Evolutionary conservation across 2,329 filamentous ascomycete genomes (phyloP).

Genomic region (Aspergillus fijiensis): DNA sequence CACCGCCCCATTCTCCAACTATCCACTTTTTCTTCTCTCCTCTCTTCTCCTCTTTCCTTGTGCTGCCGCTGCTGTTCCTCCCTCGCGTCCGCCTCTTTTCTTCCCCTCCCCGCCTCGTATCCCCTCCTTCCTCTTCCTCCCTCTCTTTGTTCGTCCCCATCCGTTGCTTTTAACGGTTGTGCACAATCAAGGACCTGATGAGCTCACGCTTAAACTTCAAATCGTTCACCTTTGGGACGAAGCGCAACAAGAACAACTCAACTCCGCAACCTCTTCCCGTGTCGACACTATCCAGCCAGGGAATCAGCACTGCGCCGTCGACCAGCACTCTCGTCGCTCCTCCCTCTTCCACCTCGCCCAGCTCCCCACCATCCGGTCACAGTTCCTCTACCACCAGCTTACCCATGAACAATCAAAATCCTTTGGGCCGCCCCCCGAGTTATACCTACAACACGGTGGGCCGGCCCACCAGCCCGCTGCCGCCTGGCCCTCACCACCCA

Average conservation of each 20-base stretch:
- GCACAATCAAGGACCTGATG: slow-evolving; percentile 48
- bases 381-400: slow-evolving; percentile 52
- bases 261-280: slow-evolving; percentile 28
- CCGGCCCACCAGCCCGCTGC: slow-evolving; percentile 55
- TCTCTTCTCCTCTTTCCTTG: neutral
- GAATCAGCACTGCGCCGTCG: slow-evolving; percentile 25
- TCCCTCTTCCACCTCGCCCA: slow-evolving; percentile 36
- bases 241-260: slow-evolving; percentile 53
- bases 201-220: slow-evolving; percentile 54
- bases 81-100: neutral
- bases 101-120: slow-evolving; percentile 1
- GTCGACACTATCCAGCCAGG: neutral
- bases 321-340: slow-evolving; percentile 35
- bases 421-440: slow-evolving; percentile 62
- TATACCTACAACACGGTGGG: slow-evolving; percentile 59
- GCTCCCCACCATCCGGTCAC: slow-evolving; percentile 39
- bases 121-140: slow-evolving; percentile 11
- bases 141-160: slow-evolving; percentile 15
- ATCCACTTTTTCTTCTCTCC: slow-evolving; percentile 12
- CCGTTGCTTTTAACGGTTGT: slow-evolving; percentile 23
- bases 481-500: slow-evolving; percentile 45
- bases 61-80: slow-evolving; percentile 11
- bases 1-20: slow-evolving; percentile 10
- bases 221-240: slow-evolving; percentile 50
- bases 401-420: slow-evolving; percentile 56